phyloP scores from a whole-genome alignment of 2,329 filamentous ascomycete genomes.

The Botrytis paeoniae region DNA sequence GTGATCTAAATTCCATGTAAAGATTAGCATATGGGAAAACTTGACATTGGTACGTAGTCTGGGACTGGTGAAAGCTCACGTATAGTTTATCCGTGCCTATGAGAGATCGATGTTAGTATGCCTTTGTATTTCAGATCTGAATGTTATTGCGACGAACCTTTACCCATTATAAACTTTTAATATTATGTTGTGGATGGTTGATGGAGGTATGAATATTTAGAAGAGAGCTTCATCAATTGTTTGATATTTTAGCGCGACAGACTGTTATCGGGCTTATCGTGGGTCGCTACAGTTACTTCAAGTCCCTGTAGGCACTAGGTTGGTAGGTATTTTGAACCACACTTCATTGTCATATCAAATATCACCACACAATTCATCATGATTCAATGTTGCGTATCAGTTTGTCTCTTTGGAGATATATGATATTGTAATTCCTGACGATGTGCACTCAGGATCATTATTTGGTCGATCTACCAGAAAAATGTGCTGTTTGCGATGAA shows the following conservation, averaged over 20 bases:
- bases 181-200: neutral
- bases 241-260: constrained; percentile 6
- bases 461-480: neutral
- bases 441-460: neutral
- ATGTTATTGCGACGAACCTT: constrained; percentile 29
- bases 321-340: neutral
- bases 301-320: neutral
- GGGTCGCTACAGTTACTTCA: neutral
- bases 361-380: neutral
- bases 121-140: neutral
- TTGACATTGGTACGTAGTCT: constrained; percentile 6
- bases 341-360: neutral
- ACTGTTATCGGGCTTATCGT: constrained; percentile 13
- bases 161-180: constrained; percentile 30
- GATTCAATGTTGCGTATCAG: neutral
- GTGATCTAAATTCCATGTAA: constrained; percentile 62
- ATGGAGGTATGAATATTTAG: neutral
- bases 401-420: neutral
- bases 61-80: constrained; percentile 24
- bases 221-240: constrained; percentile 3
- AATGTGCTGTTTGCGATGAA: neutral
- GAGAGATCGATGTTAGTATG: constrained; percentile 4
- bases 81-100: constrained; percentile 53
- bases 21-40: neutral
- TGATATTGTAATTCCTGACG: neutral